These are phyloP conservation scores for Xerocomus brunneocitrinus DNA, from an alignment of 768 basidiomycete genomes.

Conservation along the genomic window DNA sequence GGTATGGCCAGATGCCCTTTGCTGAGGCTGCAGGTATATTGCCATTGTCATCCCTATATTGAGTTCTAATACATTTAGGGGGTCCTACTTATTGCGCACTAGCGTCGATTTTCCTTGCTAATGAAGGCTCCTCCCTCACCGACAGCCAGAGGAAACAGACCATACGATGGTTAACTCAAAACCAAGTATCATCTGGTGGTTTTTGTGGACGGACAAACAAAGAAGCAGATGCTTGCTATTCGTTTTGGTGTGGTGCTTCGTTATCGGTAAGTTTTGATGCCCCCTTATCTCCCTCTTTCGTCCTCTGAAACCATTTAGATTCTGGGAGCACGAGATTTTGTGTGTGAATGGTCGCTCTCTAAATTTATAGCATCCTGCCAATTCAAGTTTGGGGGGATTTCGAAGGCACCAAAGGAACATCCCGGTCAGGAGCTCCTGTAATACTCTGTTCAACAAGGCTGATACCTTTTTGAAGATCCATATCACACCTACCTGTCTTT, in stretches of 20 bases:
- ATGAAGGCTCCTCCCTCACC: conserved; percentile 21
- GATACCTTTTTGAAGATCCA: conserved; percentile 58
- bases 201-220: conserved; percentile 90
- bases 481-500: conserved; percentile 93
- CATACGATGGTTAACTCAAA: conserved; percentile 72
- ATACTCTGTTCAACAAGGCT: background rate
- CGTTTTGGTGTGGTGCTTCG: conserved; percentile 90
- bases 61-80: conserved; percentile 40
- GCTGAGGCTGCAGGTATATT: conserved; percentile 79
- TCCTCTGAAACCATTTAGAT: conserved; percentile 45
- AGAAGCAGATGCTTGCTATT: conserved; percentile 88
- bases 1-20: conserved; percentile 77
- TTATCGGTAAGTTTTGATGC: conserved; percentile 50
- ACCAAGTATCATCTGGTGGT: conserved; percentile 64
- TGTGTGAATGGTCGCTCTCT: conserved; percentile 53
- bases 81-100: conserved; percentile 93
- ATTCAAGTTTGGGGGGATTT: conserved; percentile 84
- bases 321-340: conserved; percentile 52
- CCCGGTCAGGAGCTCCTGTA: conserved; percentile 51
- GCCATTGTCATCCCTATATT: background rate
- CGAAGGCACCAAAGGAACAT: conserved; percentile 73
- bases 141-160: conserved; percentile 47
- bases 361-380: conserved; percentile 73
- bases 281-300: background rate
- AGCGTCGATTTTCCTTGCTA: conserved; percentile 62